phyloP scores from a whole-genome alignment of 495 filamentous ascomycete genomes.

The Daldinia loculata region DNA sequence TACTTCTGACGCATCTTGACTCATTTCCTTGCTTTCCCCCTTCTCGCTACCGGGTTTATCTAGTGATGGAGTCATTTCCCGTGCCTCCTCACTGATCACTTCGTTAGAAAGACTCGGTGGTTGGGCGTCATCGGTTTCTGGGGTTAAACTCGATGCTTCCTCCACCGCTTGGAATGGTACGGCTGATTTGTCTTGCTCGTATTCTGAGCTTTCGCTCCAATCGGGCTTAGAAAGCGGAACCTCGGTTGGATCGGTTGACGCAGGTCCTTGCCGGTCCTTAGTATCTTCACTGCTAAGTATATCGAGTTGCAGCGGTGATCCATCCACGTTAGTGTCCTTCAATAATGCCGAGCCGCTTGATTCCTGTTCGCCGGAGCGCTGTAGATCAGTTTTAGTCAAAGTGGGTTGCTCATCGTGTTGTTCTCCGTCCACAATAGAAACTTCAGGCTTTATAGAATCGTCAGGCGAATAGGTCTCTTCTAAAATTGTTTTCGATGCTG shows the following conservation, averaged over 20 bases:
- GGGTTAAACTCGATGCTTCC: constrained; percentile 4
- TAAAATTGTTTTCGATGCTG: constrained; percentile 1
- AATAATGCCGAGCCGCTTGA: constrained; percentile 23
- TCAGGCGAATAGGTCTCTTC: constrained; percentile 15
- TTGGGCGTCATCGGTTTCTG: constrained; percentile 12
- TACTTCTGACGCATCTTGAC: constrained; percentile 25
- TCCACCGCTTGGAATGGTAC: constrained; percentile 25
- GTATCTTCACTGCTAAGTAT: constrained; percentile 31
- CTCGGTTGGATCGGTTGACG: constrained; percentile 19
- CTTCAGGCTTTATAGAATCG: constrained; percentile 11
- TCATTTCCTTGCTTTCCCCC: constrained; percentile 42
- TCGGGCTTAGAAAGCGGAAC: constrained; percentile 15
- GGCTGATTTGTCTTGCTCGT: constrained; percentile 20
- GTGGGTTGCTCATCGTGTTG: constrained; percentile 28
- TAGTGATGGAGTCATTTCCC: constrained; percentile 7
- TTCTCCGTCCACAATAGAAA: constrained; percentile 15
- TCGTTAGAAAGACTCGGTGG: constrained; percentile 17
- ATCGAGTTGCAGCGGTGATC: constrained; percentile 35
- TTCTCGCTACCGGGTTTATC: constrained; percentile 33
- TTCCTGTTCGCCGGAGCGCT: constrained; percentile 23
- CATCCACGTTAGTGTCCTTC: constrained; percentile 29
- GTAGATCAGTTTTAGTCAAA: constrained; percentile 22
- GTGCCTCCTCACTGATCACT: constrained; percentile 14
- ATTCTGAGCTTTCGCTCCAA: constrained; percentile 24
- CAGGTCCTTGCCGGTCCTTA: constrained; percentile 24